Conservation (phyloP, 2,329 filamentous ascomycete species). For the Xylariaceae sp. region DNA sequence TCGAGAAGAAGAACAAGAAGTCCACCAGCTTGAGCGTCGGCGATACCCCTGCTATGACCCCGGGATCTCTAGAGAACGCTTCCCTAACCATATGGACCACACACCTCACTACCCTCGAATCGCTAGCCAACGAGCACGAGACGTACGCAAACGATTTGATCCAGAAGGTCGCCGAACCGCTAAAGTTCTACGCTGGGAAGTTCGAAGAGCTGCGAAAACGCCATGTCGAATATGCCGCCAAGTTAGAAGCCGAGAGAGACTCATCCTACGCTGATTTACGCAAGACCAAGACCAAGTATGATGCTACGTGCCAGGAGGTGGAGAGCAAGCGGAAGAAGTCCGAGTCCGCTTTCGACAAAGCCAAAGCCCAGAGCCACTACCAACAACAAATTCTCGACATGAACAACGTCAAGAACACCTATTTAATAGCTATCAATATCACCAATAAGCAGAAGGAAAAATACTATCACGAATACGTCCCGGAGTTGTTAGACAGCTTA, state of each 20-base stretch:
- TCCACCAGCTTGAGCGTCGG: conserved; percentile 87
- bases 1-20: conserved; percentile 94
- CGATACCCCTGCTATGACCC: conserved; percentile 89
- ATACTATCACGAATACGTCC: conserved; percentile 96
- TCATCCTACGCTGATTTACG: conserved; percentile 79
- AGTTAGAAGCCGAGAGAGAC: conserved; percentile 88
- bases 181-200: conserved; percentile 72
- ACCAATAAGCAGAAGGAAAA: conserved; percentile 97
- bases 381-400: conserved; percentile 92
- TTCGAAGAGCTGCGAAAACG: conserved; percentile 94
- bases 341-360: conserved; percentile 91
- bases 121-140: conserved; percentile 86
- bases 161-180: conserved; percentile 79
- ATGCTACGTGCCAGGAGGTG: conserved; percentile 89
- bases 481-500: conserved; percentile 87
- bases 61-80: conserved; percentile 92
- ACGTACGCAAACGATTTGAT: conserved; percentile 79
- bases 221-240: conserved; percentile 84
- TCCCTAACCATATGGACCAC: conserved; percentile 97
- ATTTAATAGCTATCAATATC: conserved; percentile 92
- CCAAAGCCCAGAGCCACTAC: conserved; percentile 88
- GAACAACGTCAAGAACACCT: conserved; percentile 98
- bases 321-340: conserved; percentile 94
- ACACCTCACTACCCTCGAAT: conserved; percentile 87
- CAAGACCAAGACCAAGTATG: conserved; percentile 93